These are phyloP conservation scores for Sporobolus alterniflorus DNA, from an alignment of 202 grass and related monocot genomes.

Conservation along the genomic window DNA sequence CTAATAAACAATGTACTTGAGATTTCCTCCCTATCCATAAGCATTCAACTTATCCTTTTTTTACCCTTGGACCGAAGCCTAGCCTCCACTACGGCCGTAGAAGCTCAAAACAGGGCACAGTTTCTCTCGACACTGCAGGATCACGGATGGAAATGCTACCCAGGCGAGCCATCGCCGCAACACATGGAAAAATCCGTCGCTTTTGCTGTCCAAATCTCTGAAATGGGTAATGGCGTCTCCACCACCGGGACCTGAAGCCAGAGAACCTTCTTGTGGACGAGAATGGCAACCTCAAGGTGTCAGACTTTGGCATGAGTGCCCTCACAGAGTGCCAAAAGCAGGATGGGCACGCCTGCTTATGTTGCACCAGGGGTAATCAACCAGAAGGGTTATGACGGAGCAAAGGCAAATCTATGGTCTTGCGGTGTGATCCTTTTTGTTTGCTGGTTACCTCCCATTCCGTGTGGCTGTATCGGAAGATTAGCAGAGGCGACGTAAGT, in stretches of 20 bases:
- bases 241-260: conserved; percentile 85
- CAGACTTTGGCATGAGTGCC: conserved; percentile 83
- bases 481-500: conserved; percentile 73
- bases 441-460: conserved; percentile 77
- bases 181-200: too few species aligned
- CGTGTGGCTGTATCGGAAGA: conserved; percentile 83
- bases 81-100: too few species aligned
- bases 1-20: not conserved
- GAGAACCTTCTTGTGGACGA: conserved; percentile 91
- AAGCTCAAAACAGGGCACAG: too few species aligned
- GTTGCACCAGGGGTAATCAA: conserved; percentile 84
- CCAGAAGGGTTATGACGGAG: conserved; percentile 83
- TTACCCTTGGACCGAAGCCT: too few species aligned
- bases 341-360: conserved; percentile 83
- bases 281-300: conserved; percentile 83
- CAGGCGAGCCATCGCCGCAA: too few species aligned
- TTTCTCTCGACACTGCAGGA: too few species aligned
- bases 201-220: too few species aligned
- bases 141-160: too few species aligned
- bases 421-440: conserved; percentile 86
- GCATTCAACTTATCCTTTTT: too few species aligned
- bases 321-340: conserved; percentile 71
- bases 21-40: not conserved
- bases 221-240: conserved; percentile 90
- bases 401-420: conserved; percentile 90